Evolutionary conservation across 768 basidiomycete genomes (phyloP).

Genomic region (Mycena chlorophos): DNA sequence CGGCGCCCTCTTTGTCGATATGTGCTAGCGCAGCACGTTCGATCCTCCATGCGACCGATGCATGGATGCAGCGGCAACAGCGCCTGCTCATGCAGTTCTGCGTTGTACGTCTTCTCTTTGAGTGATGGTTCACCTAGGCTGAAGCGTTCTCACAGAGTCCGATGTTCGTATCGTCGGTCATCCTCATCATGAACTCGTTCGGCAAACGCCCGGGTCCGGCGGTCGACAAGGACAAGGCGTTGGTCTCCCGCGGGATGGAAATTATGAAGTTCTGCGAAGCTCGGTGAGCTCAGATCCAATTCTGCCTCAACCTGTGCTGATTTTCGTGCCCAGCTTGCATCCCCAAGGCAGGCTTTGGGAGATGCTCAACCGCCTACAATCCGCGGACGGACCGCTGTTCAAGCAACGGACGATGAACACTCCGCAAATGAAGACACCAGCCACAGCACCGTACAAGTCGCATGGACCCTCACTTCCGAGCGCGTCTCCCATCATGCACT

Average conservation of each 20-base stretch:
- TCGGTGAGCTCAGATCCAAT: too few species aligned
- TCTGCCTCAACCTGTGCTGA: too few species aligned
- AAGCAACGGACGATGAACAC: background rate
- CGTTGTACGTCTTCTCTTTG: background rate
- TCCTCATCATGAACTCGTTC: conserved; percentile 12
- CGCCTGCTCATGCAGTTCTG: background rate
- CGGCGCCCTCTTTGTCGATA: conserved; percentile 16
- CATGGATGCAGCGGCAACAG: conserved; percentile 7
- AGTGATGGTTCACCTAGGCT: background rate
- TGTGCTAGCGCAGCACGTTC: conserved; percentile 17
- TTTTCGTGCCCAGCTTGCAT: background rate
- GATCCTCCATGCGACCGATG: conserved; percentile 4
- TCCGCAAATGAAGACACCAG: background rate
- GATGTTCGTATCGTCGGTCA: conserved; percentile 9
- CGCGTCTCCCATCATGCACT: too few species aligned
- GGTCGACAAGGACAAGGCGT: conserved; percentile 4
- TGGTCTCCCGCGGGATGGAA: conserved; percentile 4
- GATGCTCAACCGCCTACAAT: background rate
- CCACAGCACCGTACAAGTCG: background rate
- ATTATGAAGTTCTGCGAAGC: conserved; percentile 12
- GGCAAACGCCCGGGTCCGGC: conserved; percentile 10
- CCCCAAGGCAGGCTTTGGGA: background rate
- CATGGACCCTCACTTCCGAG: background rate
- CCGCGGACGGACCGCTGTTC: background rate
- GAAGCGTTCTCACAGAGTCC: conserved; percentile 5